Conservation (phyloP, 495 filamentous ascomycete genomes). For the Bathelium albidoporum region DNA sequence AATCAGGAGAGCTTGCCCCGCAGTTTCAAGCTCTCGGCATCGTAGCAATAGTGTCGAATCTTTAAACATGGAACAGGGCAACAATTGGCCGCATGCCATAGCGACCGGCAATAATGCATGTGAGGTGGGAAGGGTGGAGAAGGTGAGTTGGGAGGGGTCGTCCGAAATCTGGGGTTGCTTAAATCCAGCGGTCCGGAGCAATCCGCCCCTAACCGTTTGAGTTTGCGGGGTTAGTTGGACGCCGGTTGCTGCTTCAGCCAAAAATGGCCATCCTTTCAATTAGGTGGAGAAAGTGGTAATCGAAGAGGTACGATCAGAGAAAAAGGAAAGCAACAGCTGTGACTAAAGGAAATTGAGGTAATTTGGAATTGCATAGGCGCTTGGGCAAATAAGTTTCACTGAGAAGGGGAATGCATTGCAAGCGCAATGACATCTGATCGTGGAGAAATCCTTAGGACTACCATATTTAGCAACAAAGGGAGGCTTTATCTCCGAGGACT, state of each 20-base stretch:
- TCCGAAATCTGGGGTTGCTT: background rate
- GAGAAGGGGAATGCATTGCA: background rate
- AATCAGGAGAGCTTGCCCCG: background rate
- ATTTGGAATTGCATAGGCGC: background rate
- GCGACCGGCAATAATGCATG: background rate
- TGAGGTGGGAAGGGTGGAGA: background rate
- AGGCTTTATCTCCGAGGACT: background rate
- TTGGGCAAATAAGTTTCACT: background rate
- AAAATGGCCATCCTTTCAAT: background rate
- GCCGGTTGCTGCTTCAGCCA: background rate
- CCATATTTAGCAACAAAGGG: background rate
- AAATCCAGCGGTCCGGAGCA: background rate
- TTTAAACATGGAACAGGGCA: background rate
- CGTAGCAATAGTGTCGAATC: background rate
- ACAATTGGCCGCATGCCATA: background rate
- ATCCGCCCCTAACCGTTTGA: background rate
- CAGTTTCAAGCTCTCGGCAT: background rate
- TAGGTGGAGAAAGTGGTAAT: background rate
- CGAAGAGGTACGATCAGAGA: background rate
- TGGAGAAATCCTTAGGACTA: background rate
- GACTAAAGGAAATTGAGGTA: background rate
- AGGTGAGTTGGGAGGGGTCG: background rate
- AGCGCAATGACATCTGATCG: background rate
- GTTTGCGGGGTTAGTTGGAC: constrained; percentile 1
- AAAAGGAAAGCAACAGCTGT: background rate